phyloP scores from a whole-genome alignment of 2,329 filamentous ascomycete species.

The Sporothrix inflata region DNA sequence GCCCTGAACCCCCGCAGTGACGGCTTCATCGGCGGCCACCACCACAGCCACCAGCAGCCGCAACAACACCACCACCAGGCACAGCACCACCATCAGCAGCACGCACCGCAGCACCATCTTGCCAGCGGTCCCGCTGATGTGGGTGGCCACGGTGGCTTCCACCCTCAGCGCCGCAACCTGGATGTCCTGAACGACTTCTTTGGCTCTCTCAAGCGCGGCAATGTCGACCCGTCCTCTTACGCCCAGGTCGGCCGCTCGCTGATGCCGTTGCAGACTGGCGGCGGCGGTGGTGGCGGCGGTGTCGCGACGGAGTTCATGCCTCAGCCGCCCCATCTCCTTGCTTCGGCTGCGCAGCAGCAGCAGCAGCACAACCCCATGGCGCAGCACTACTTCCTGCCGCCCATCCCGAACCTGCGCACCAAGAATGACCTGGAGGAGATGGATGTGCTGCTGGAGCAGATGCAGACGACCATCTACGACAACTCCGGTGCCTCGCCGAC shows the following conservation, averaged over 20 bases:
- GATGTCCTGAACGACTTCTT: constrained; percentile 95
- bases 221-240: constrained; percentile 88
- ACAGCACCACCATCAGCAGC: constrained; percentile 19
- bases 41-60: constrained; percentile 44
- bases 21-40: constrained; percentile 55
- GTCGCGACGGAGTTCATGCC: constrained; percentile 60
- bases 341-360: constrained; percentile 44
- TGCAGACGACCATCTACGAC: constrained; percentile 95
- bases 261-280: constrained; percentile 70
- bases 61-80: constrained; percentile 26
- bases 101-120: constrained; percentile 28
- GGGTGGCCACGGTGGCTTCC: constrained; percentile 49
- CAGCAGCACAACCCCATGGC: constrained; percentile 62
- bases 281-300: constrained; percentile 45
- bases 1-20: constrained; percentile 60
- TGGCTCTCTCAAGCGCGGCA: constrained; percentile 84
- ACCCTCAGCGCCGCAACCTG: constrained; percentile 80
- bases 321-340: constrained; percentile 54
- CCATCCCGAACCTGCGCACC: constrained; percentile 84
- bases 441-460: constrained; percentile 92
- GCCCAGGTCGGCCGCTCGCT: constrained; percentile 87
- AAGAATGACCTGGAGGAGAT: constrained; percentile 94
- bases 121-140: constrained; percentile 3
- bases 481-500: constrained; percentile 82
- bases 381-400: constrained; percentile 84